Percentiles rank a stretch among this genome's conserved stretches.
These are phyloP conservation scores for Metschnikowia cerradonensis DNA, from an alignment of 805 yeast genomes.

Conservation along the genomic window DNA sequence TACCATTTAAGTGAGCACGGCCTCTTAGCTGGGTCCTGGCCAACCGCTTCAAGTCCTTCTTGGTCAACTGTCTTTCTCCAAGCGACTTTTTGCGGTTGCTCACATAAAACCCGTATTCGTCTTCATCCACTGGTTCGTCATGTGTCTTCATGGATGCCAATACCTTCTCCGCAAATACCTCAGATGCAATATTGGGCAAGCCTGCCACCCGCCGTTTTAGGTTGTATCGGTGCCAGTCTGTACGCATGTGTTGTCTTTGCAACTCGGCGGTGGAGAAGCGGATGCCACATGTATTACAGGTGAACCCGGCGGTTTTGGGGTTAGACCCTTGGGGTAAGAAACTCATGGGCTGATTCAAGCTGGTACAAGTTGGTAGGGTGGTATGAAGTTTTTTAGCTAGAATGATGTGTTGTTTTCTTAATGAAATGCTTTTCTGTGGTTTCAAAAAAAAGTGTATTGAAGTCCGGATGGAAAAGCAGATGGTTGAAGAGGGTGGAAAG, in stretches of 20 bases:
- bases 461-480: no score
- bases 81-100: slow-evolving; percentile 24
- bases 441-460: no score
- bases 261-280: slow-evolving; percentile 76
- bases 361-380: neutral
- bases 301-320: slow-evolving; percentile 33
- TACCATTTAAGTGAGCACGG: slow-evolving; percentile 11
- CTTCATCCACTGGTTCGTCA: slow-evolving; percentile 32
- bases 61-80: slow-evolving; percentile 34
- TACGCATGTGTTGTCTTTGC: slow-evolving; percentile 91
- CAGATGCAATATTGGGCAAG: slow-evolving; percentile 42
- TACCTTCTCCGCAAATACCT: slow-evolving; percentile 64
- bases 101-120: slow-evolving; percentile 52
- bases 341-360: slow-evolving; percentile 5
- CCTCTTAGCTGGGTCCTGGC: slow-evolving; percentile 15
- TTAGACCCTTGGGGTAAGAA: slow-evolving; percentile 25
- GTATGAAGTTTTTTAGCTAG: no score
- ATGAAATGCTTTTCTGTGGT: no score
- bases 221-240: slow-evolving; percentile 98
- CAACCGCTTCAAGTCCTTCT: slow-evolving; percentile 33
- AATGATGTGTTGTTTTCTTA: no score
- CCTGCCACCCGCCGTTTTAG: slow-evolving; percentile 87
- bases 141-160: slow-evolving; percentile 17
- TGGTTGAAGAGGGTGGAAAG: neutral
- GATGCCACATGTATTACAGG: slow-evolving; percentile 87